These are phyloP conservation scores for Baudoinia panamericana DNA, from an alignment of 495 filamentous ascomycete genomes.

Conservation along the genomic window DNA sequence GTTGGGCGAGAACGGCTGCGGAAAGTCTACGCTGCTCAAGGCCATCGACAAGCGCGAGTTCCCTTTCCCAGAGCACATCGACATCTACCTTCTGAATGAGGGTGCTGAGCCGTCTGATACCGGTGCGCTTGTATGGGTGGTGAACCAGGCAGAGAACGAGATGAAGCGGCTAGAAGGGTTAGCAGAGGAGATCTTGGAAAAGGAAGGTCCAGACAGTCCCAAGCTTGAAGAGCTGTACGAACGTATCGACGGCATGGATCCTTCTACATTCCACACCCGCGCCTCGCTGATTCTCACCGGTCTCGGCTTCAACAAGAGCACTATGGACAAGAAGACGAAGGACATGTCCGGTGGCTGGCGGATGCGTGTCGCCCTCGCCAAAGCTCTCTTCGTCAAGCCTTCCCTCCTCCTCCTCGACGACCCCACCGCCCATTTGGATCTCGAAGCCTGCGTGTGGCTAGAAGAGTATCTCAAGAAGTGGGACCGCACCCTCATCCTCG, in stretches of 20 bases:
- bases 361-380: conserved; percentile 96
- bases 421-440: conserved; percentile 96
- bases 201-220: conserved; percentile 79
- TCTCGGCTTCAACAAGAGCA: conserved; percentile 96
- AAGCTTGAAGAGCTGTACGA: conserved; percentile 94
- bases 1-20: conserved; percentile 96
- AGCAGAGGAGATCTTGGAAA: conserved; percentile 83
- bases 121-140: conserved; percentile 93
- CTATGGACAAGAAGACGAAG: conserved; percentile 98
- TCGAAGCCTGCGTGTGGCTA: conserved; percentile 98
- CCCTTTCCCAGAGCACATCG: conserved; percentile 89
- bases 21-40: conserved; percentile 94
- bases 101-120: conserved; percentile 82
- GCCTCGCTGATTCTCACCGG: conserved; percentile 94
- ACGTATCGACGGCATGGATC: conserved; percentile 99
- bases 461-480: conserved; percentile 99
- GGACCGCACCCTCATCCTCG: conserved; percentile 92
- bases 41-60: conserved; percentile 87
- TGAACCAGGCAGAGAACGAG: conserved; percentile 88
- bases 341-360: conserved; percentile 99
- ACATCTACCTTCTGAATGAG: conserved; percentile 97
- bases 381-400: conserved; percentile 97
- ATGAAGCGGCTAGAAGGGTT: conserved; percentile 74
- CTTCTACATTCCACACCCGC: conserved; percentile 96
- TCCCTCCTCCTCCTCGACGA: conserved; percentile 92